phyloP scores from a whole-genome alignment of 148 eudicot species.

The Diospyros kaki region DNA sequence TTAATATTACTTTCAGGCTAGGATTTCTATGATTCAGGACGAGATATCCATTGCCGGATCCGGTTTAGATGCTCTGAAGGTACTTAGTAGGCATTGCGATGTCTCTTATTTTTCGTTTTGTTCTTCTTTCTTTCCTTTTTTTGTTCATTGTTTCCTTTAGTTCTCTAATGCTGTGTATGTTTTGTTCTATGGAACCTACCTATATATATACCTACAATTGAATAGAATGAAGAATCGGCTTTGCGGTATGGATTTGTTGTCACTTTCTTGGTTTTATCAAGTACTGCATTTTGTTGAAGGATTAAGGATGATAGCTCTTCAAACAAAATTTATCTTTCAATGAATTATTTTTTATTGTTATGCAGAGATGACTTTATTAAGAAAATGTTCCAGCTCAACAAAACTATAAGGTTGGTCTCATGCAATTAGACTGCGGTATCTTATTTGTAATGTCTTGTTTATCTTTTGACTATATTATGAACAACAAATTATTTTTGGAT shows the following conservation, averaged over 20 bases:
- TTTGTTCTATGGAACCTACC: slow-evolving; percentile 15
- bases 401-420: slow-evolving; percentile 51
- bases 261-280: not conserved
- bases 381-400: slow-evolving; percentile 60
- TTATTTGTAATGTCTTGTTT: not conserved
- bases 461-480: not conserved
- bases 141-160: not conserved
- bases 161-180: slow-evolving; percentile 6
- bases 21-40: slow-evolving; percentile 50
- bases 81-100: slow-evolving; percentile 13
- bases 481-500: not conserved
- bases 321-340: not conserved
- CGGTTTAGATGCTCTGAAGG: slow-evolving; percentile 63
- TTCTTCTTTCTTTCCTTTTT: not conserved
- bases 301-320: not conserved
- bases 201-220: slow-evolving; percentile 13
- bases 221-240: slow-evolving; percentile 52
- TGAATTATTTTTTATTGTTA: not conserved
- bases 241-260: slow-evolving; percentile 32
- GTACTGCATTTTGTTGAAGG: not conserved
- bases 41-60: slow-evolving; percentile 56
- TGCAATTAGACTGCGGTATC: not conserved
- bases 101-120: not conserved
- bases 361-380: slow-evolving; percentile 71
- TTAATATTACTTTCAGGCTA: slow-evolving; percentile 32